Conservation (phyloP, 2,329 filamentous ascomycete genomes). For the Elsinoe ampelina region DNA sequence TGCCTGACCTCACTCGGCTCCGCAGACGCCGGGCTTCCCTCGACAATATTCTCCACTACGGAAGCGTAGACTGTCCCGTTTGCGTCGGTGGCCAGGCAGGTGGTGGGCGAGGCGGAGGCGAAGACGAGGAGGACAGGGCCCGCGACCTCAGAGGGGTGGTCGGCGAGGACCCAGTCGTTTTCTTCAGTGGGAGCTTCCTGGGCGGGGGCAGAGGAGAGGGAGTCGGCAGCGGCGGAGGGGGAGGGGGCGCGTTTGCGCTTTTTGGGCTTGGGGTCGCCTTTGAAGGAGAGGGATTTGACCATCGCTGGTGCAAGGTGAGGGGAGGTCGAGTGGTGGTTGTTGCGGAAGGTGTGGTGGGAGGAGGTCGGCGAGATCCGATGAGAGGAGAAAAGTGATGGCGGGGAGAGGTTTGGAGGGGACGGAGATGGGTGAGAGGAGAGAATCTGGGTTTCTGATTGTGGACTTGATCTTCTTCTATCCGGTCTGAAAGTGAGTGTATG, state of each 20-base stretch:
- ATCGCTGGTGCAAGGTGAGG: constrained; percentile 39
- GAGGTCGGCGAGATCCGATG: constrained; percentile 4
- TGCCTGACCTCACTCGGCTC: constrained; percentile 94
- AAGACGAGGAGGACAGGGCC: constrained; percentile 79
- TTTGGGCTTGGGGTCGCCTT: constrained; percentile 91
- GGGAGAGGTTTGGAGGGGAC: neutral
- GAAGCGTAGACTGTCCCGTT: constrained; percentile 79
- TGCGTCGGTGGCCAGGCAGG: constrained; percentile 75
- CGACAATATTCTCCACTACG: constrained; percentile 77
- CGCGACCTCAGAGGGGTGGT: constrained; percentile 60
- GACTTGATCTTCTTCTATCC: neutral
- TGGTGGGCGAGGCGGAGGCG: constrained; percentile 56
- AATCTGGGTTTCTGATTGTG: neutral
- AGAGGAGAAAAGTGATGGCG: neutral
- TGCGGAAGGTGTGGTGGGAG: neutral
- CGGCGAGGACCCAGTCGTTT: constrained; percentile 87
- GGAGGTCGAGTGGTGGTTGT: neutral
- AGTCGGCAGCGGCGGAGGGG: constrained; percentile 28
- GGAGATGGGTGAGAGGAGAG: neutral
- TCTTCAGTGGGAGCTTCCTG: constrained; percentile 50
- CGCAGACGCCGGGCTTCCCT: constrained; percentile 69
- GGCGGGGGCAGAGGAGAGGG: constrained; percentile 22
- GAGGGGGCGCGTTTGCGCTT: constrained; percentile 70
- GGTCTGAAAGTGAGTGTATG: neutral
- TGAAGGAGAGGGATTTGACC: constrained; percentile 88